Evolutionary conservation across 2,329 filamentous ascomycete species (phyloP), one percentile per base, ranked within the genome.

Genomic region (Fusarium xylarioides): DNA sequence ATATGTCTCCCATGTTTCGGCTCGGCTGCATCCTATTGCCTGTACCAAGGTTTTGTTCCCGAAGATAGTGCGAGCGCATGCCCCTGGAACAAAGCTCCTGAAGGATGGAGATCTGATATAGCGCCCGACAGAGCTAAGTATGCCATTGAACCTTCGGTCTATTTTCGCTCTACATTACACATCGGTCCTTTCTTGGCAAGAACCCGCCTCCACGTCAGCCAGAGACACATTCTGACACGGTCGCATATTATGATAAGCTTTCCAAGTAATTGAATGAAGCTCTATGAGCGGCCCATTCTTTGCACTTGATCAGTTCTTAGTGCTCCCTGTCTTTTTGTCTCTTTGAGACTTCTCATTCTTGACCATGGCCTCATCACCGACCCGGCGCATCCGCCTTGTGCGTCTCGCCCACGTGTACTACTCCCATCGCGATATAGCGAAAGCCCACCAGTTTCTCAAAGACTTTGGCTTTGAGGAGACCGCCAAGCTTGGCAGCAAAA

Each of bases 401-500:
- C 46, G 46, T 18, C 46, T 32, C 21, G 46, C 46, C 14, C 46
- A 49, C 6, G 46, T 49, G 1, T 49, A 49, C 28, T 49, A 49
- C 21, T 49, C 46, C n/a, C 46, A 49, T 18, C 26, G 46, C 4
- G 46, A 49, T 21, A 49, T 32, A 16, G 28, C 19, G 4, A 49
- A 49, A 12, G 46, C 46, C 9, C 46, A n/a, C 14, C 19, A 49
- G 4, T 49, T 49, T 11, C 46, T 49, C 4, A 32, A 11, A 11
- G 46, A 49, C 14, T 49, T 49, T 49, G 46, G 46, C 12, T 49
- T 49, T 12, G 26, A 49, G 14, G 3, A 32, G 4, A 49, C 46
- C 6, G 7, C 5, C 10, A n/a, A 18, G 0, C 0, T 8, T 32
- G 19, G 28, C 4, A n/a, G 4, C 4, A 49, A 49, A 6, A 49